Conservation (phyloP, 257 asterid genomes). For the Jaltomata sinuosa region DNA sequence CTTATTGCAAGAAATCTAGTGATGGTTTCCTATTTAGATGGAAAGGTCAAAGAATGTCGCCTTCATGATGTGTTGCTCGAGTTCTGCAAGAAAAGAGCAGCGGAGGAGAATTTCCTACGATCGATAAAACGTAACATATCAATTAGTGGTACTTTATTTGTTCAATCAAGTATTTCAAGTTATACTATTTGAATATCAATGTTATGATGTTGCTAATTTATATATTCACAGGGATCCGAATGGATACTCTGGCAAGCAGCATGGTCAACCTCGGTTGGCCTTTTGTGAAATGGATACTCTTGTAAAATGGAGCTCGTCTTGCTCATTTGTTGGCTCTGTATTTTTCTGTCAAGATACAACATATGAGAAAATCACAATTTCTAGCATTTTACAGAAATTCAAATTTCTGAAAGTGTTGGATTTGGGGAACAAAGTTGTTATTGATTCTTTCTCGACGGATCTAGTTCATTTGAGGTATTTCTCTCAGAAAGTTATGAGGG, state of each 20-base stretch:
- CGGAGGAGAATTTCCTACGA: background rate
- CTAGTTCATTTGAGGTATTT: constrained; percentile 6
- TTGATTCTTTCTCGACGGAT: background rate
- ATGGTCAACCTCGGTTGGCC: background rate
- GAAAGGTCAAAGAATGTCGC: constrained; percentile 1
- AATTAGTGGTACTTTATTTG: background rate
- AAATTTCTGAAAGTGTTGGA: constrained; percentile 10
- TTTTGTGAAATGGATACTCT: background rate
- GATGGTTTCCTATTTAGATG: background rate
- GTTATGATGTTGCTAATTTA: background rate
- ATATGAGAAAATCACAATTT: background rate
- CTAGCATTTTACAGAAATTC: background rate
- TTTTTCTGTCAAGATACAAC: background rate
- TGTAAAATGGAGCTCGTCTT: background rate
- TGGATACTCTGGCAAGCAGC: background rate
- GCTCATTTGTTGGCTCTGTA: background rate
- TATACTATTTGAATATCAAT: background rate
- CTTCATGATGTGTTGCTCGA: constrained; percentile 11
- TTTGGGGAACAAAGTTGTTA: background rate
- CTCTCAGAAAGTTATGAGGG: background rate
- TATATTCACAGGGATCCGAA: background rate
- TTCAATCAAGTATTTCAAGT: background rate
- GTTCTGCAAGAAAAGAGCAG: constrained; percentile 1
- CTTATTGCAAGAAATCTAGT: background rate
- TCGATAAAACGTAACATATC: background rate